Conservation (phyloP, 2,329 filamentous ascomycete genomes). For the Claviceps purpurea region DNA sequence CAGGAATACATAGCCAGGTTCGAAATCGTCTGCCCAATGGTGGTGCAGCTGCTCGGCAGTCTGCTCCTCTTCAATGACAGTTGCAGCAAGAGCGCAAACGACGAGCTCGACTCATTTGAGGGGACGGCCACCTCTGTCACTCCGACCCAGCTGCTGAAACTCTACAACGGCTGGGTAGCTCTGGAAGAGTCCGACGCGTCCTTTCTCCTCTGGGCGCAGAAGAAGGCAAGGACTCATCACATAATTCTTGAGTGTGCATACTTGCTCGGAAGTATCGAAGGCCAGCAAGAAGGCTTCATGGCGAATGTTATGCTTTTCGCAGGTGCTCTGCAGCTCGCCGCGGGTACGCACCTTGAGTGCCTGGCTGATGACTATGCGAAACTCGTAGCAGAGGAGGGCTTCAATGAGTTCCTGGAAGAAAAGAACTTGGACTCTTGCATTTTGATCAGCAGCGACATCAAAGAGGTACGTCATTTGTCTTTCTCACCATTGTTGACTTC, state of each 20-base stretch:
- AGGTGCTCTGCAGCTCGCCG: slow-evolving; percentile 1
- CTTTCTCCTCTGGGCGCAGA: not conserved
- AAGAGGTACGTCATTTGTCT: slow-evolving; percentile 5
- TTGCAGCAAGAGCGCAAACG: not conserved
- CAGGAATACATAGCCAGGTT: slow-evolving; percentile 10
- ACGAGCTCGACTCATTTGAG: not conserved
- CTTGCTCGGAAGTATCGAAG: not conserved
- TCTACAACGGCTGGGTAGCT: not conserved
- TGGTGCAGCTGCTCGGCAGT: slow-evolving; percentile 8
- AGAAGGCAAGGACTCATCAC: not conserved
- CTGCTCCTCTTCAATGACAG: slow-evolving; percentile 7
- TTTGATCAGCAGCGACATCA: slow-evolving; percentile 4
- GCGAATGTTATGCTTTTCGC: not conserved
- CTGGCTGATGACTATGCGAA: not conserved
- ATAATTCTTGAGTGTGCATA: slow-evolving; percentile 7
- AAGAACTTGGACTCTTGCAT: slow-evolving; percentile 4
- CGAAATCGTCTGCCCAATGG: slow-evolving; percentile 2
- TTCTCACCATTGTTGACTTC: no score
- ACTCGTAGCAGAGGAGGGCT: not conserved
- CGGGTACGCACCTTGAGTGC: not conserved
- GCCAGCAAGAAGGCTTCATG: not conserved
- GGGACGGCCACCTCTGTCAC: not conserved
- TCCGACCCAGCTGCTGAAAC: not conserved
- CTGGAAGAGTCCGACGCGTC: not conserved
- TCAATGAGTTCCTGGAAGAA: slow-evolving; percentile 3